Conservation (phyloP, 2,329 filamentous ascomycete species). For the Dactylellina drechsleri region DNA sequence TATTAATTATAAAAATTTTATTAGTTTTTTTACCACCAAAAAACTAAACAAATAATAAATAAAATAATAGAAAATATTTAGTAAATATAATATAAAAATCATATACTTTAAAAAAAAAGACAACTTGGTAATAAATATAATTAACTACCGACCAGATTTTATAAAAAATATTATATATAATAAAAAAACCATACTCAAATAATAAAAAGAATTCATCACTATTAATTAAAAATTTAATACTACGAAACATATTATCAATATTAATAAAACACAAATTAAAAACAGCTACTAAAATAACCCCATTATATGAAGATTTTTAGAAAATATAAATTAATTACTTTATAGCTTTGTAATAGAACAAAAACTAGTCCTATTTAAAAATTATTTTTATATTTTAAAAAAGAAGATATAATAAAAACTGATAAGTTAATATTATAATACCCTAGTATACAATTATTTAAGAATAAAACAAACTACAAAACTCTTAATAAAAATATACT, state of each 20-base stretch:
- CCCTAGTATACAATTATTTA: constrained; percentile 11
- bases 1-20: constrained; percentile 27
- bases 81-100: too few relatives aligned
- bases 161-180: constrained; percentile 13
- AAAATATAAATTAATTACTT: too few relatives aligned
- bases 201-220: too few relatives aligned
- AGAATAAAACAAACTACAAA: constrained; percentile 12
- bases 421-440: constrained; percentile 15
- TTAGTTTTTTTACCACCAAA: constrained; percentile 18
- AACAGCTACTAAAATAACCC: too few relatives aligned
- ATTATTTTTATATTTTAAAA: too few relatives aligned
- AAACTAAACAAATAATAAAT: too few relatives aligned
- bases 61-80: too few relatives aligned
- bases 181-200: constrained; percentile 24
- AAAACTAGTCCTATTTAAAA: too few relatives aligned
- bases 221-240: constrained; percentile 12
- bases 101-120: too few relatives aligned
- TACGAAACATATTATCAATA: background rate
- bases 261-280: background rate
- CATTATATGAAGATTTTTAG: too few relatives aligned
- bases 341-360: too few relatives aligned
- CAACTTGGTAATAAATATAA: too few relatives aligned
- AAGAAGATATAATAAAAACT: constrained; percentile 16
- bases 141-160: constrained; percentile 15
- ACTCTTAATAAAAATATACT: constrained; percentile 7